These are phyloP conservation scores for Cyclostephanos tholiformis DNA, from an alignment of 108 stramenopile species.

Conservation along the genomic window DNA sequence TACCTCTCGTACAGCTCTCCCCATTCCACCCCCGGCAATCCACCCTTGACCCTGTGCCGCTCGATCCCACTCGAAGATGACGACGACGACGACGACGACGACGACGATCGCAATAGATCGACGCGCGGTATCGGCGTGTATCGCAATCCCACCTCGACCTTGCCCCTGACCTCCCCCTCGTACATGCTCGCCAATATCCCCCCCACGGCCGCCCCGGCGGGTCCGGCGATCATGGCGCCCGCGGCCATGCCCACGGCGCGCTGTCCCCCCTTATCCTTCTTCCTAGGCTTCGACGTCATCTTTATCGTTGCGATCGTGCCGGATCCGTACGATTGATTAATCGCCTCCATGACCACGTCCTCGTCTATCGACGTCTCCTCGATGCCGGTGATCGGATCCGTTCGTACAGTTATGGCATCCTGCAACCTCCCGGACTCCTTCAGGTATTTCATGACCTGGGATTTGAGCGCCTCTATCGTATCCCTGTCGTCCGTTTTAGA, in stretches of 20 bases:
- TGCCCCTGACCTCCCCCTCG: conserved; percentile 76
- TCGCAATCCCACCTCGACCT: conserved; percentile 55
- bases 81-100: no score
- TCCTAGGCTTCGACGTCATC: conserved; percentile 76
- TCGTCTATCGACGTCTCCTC: conserved; percentile 40
- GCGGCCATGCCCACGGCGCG: conserved; percentile 66
- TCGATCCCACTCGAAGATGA: no score
- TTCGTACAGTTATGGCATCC: conserved; percentile 29
- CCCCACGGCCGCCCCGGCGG: conserved; percentile 84
- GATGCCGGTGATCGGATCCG: conserved; percentile 47
- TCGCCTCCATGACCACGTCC: conserved; percentile 49
- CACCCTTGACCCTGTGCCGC: conserved; percentile 69
- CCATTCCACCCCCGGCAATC: conserved; percentile 80
- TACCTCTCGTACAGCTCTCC: conserved; percentile 64
- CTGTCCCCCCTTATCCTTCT: conserved; percentile 80
- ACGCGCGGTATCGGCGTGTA: conserved; percentile 72
- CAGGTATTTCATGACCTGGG: conserved; percentile 49
- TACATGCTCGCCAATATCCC: conserved; percentile 68
- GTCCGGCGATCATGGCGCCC: conserved; percentile 80
- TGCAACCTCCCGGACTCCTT: conserved; percentile 30
- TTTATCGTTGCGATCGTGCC: conserved; percentile 49
- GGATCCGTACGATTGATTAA: conserved; percentile 61
- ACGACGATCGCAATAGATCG: conserved; percentile 20
- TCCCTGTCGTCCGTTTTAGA: conserved; percentile 13
- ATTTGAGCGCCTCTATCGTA: conserved; percentile 50